Conservation (phyloP, 768 basidiomycete species). For the Termitomyces sp. region DNA sequence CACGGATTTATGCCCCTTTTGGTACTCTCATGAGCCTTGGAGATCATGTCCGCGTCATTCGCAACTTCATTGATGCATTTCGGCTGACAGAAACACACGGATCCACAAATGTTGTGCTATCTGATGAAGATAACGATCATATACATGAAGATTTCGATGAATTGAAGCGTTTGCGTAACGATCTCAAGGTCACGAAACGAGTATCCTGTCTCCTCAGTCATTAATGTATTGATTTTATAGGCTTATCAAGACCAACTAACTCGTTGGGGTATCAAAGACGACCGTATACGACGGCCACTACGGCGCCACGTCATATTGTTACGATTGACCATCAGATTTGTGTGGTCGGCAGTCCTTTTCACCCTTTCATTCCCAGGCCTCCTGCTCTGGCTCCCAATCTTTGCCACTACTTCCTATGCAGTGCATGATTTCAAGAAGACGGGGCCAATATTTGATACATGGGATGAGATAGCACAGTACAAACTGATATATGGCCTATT, state of each 20-base stretch:
- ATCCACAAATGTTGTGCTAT: constrained; percentile 17
- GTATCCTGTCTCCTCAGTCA: background rate
- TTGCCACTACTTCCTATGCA: constrained; percentile 61
- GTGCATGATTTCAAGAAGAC: constrained; percentile 76
- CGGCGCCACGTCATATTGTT: constrained; percentile 48
- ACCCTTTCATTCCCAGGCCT: constrained; percentile 71
- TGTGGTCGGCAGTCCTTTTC: constrained; percentile 60
- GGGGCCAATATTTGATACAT: constrained; percentile 81
- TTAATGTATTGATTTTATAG: constrained; percentile 27
- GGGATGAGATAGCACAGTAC: constrained; percentile 88
- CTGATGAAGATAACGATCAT: constrained; percentile 13
- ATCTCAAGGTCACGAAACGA: constrained; percentile 50
- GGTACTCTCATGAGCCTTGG: constrained; percentile 83
- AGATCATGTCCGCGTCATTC: constrained; percentile 73
- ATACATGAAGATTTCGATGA: constrained; percentile 19
- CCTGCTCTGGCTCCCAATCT: constrained; percentile 78
- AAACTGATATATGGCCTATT: constrained; percentile 81
- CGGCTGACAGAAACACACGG: constrained; percentile 33
- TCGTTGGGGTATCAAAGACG: constrained; percentile 73
- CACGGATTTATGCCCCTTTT: constrained; percentile 81
- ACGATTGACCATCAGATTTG: constrained; percentile 60
- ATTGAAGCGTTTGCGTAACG: constrained; percentile 34
- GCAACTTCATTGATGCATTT: constrained; percentile 75
- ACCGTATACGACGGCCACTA: constrained; percentile 70
- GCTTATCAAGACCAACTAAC: constrained; percentile 70